Conservation (phyloP, 768 basidiomycete genomes). For the Rhodotorula graminis region DNA sequence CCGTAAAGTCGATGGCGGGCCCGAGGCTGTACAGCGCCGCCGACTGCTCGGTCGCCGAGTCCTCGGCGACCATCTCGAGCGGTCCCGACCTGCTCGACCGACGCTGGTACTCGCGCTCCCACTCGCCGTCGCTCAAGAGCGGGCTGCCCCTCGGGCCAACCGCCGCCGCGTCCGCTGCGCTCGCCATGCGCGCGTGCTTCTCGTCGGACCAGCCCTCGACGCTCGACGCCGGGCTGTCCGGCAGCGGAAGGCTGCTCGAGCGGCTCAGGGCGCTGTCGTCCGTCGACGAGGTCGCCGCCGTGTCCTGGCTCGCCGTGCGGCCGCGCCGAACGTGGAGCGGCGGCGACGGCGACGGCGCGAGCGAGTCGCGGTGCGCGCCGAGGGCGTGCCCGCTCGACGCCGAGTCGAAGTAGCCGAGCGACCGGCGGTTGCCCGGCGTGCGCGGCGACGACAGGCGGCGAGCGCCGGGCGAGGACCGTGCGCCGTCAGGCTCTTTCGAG, state of each 20-base stretch:
- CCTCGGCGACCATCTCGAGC: slow-evolving; percentile 5
- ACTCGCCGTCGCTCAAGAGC: slow-evolving; percentile 12
- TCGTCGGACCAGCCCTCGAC: slow-evolving; percentile 19
- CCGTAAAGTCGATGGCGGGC: neutral
- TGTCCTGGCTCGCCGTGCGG: slow-evolving; percentile 21
- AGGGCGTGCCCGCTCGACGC: too few relatives aligned
- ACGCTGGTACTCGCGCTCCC: slow-evolving; percentile 14
- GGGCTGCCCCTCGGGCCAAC: neutral
- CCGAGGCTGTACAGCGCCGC: neutral
- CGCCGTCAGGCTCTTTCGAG: neutral
- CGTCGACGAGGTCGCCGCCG: neutral
- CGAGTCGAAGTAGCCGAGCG: neutral
- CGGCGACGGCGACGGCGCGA: neutral
- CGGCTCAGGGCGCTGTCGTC: slow-evolving; percentile 6
- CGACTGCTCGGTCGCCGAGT: neutral
- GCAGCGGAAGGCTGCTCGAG: neutral
- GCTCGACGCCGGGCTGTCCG: slow-evolving; percentile 31
- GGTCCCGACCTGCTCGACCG: neutral
- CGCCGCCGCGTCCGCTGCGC: too few relatives aligned
- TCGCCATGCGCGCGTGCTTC: neutral
- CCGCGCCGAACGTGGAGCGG: neutral
- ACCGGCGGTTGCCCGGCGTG: neutral
- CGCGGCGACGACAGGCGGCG: neutral
- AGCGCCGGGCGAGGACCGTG: neutral
- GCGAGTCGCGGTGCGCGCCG: neutral